Conservation (phyloP, 2,329 filamentous ascomycete genomes). For the Beauveria scarabaeidicola region DNA sequence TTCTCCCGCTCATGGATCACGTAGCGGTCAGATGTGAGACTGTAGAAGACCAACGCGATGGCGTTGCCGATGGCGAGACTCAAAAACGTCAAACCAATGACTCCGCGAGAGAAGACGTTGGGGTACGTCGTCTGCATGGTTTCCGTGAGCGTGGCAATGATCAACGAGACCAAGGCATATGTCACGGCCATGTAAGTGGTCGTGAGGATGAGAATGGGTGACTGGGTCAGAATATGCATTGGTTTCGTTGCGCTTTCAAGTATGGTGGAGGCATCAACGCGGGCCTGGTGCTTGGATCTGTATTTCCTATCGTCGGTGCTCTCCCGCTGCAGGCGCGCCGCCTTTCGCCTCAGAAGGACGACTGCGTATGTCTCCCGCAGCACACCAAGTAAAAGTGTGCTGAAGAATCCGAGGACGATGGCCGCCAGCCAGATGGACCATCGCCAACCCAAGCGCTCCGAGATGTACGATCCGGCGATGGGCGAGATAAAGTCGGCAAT, state of each 20-base stretch:
- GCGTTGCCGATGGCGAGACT: background rate
- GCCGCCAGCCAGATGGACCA: background rate
- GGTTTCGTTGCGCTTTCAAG: background rate
- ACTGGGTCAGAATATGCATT: background rate
- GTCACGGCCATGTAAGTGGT: background rate
- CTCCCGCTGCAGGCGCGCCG: background rate
- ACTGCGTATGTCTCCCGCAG: background rate
- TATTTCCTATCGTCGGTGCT: background rate
- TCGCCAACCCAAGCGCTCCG: background rate
- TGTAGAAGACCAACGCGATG: background rate
- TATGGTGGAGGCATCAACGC: background rate
- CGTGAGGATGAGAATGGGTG: background rate
- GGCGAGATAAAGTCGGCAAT: no score
- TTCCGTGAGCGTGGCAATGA: background rate
- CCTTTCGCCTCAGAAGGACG: background rate
- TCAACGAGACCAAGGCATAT: background rate
- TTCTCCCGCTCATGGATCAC: background rate
- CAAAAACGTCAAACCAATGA: background rate
- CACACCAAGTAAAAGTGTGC: background rate
- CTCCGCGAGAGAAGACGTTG: background rate
- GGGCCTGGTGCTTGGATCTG: background rate
- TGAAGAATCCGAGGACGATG: background rate
- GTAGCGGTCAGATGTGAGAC: background rate
- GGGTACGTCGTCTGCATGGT: background rate
- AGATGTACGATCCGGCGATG: background rate